A percentile compares a stretch with the other conserved stretches of the same genome.
These are phyloP conservation scores for Mucor circinelloides DNA, from an alignment of 371 early-diverging fungal genomes.

Conservation along the genomic window DNA sequence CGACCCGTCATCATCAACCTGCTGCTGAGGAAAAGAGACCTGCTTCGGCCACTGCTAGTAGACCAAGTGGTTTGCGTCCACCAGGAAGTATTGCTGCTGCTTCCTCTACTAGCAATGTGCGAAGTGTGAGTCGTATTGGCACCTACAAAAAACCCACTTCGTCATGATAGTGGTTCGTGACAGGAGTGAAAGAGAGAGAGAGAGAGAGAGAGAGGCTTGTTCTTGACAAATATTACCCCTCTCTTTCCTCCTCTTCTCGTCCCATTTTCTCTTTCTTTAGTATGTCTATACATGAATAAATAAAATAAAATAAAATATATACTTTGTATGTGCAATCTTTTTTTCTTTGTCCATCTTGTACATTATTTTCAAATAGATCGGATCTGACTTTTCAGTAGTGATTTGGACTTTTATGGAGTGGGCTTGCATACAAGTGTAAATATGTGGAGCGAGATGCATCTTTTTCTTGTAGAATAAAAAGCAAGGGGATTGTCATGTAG, in stretches of 20 bases:
- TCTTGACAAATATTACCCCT: not conserved
- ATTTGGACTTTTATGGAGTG: not conserved
- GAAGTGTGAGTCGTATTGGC: constrained; percentile 31
- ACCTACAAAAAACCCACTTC: constrained; percentile 12
- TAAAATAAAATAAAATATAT: not conserved
- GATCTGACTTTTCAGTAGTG: not conserved
- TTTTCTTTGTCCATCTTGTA: too few relatives aligned
- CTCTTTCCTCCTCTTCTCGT: not conserved
- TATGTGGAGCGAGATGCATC: not conserved
- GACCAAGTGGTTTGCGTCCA: constrained; percentile 24
- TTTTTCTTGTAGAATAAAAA: not conserved
- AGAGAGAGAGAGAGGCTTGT: not conserved
- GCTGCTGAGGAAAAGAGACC: not conserved
- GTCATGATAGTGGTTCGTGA: not conserved
- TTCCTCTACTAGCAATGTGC: not conserved
- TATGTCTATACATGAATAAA: not conserved
- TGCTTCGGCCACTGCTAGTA: not conserved
- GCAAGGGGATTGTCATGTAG: not conserved
- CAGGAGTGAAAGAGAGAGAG: not conserved
- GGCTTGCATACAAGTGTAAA: not conserved
- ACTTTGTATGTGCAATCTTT: not conserved
- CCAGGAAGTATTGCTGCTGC: constrained; percentile 10
- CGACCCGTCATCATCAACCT: not conserved
- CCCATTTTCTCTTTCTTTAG: not conserved
- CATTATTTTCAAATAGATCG: not conserved